phyloP scores from a whole-genome alignment of 768 basidiomycete genomes.

The Pleurotus platypus region DNA sequence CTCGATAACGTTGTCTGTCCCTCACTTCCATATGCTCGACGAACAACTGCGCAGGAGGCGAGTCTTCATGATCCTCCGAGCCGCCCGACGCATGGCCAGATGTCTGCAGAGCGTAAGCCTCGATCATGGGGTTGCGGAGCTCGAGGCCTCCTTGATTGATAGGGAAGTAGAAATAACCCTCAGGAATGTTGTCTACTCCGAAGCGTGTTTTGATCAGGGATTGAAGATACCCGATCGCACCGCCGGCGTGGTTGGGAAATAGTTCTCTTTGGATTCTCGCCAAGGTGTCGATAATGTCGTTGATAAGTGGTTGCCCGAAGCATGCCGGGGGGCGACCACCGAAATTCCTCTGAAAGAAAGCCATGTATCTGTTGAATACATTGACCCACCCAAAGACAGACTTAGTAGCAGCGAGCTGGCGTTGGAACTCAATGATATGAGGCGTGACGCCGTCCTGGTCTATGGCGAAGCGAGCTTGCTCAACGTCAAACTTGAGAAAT shows the following conservation, averaged over 20 bases:
- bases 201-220: slow-evolving; percentile 26
- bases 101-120: slow-evolving; percentile 26
- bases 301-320: slow-evolving; percentile 25
- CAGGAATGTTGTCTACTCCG: slow-evolving; percentile 28
- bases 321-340: slow-evolving; percentile 29
- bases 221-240: slow-evolving; percentile 20
- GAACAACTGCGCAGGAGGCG: slow-evolving; percentile 16
- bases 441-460: slow-evolving; percentile 30
- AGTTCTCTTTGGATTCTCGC: slow-evolving; percentile 30
- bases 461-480: slow-evolving; percentile 27
- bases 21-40: slow-evolving; percentile 14
- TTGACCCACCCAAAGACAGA: slow-evolving; percentile 36
- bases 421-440: slow-evolving; percentile 34
- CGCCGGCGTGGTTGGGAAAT: slow-evolving; percentile 19
- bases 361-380: slow-evolving; percentile 36
- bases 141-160: slow-evolving; percentile 32
- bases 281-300: slow-evolving; percentile 28
- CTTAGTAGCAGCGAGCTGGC: slow-evolving; percentile 30
- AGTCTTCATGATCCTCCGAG: not conserved
- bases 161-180: slow-evolving; percentile 38
- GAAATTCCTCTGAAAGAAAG: slow-evolving; percentile 32
- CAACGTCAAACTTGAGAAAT: slow-evolving; percentile 32
- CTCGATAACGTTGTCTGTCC: slow-evolving; percentile 21
- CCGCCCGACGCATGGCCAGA: slow-evolving; percentile 8
- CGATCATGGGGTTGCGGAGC: slow-evolving; percentile 33